Conservation (phyloP, 805 yeast species). For the Wickerhamiella australiensis region DNA sequence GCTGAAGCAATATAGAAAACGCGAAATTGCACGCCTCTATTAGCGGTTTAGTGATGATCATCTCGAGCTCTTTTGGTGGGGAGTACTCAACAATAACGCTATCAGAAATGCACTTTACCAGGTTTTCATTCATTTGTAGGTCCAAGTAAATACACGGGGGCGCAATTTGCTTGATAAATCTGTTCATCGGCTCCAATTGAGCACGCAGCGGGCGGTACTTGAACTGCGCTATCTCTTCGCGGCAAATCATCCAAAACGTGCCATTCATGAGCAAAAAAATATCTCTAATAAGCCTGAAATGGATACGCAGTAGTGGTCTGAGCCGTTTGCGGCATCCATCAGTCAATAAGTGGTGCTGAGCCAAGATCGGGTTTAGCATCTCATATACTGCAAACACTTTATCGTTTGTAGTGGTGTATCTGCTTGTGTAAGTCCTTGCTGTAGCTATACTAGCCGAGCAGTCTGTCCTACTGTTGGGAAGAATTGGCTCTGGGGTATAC, state of each 20-base stretch:
- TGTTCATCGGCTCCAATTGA: constrained; percentile 1
- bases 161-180: background rate
- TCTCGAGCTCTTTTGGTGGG: constrained; percentile 1
- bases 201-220: background rate
- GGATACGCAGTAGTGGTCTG: background rate
- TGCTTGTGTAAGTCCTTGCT: too few species aligned
- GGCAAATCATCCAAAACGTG: constrained; percentile 3
- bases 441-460: too few species aligned
- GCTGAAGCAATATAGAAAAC: background rate
- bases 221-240: background rate
- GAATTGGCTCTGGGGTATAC: background rate
- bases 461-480: background rate
- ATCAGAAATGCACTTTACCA: background rate
- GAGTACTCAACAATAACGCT: background rate
- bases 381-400: background rate
- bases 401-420: background rate
- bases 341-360: background rate
- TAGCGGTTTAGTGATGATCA: background rate
- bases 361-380: background rate
- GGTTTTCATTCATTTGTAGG: background rate
- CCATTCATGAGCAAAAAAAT: constrained; percentile 8
- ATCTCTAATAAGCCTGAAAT: background rate
- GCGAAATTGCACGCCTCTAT: background rate
- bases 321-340: background rate
- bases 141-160: background rate